Evolutionary conservation across 78 protist species (phyloP), one percentile per base, ranked within the genome.

Genomic region (Dictyostelium capitatum): DNA sequence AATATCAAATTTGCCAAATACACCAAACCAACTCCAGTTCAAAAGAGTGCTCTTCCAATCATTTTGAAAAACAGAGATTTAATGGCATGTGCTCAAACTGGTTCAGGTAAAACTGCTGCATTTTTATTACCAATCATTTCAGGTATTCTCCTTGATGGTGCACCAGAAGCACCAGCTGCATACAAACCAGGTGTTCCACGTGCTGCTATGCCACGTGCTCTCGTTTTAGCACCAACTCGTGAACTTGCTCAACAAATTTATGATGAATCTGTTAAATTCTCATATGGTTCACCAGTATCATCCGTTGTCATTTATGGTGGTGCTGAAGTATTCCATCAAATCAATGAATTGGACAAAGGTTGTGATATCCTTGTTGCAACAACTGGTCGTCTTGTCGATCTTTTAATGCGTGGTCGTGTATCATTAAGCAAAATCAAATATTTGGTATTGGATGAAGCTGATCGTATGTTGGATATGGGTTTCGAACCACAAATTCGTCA

Each of bases 81-180:
- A 28, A 99, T 99, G 99, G 99, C 99, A 3, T 99, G 99, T 80
- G 99, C 99, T 6, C 99, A 99, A 96, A 99, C 99, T 6, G 97
- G 99, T 67, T 98, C 99, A 6, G 99, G 99, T 67, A 98, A 98
- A 95, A 98, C 99, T 12, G 99, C 98, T 6, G 99, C 99, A 5
- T 98, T 98, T 97, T 94, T 98, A 17, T 67, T 95, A 53, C 98
- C 98, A 41, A 79, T 95, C 51, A 96, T 97, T 62, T 65, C 89
- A 57, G 67, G 80, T 56, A 23, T 97, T n/a, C 70, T 90, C 7
- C 56, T 73, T 2, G 92, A 95, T 15, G 96, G 93, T 50, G 72
- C 92, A 4, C 90, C 95, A 70, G 93, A 91, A 46, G 94, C 84
- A 64, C 95, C 91, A 65, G 46, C 62, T 15, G 32, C 82, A 6